Evolutionary conservation across 768 basidiomycete species (phyloP).

Genomic region (Pluteus cervinus): DNA sequence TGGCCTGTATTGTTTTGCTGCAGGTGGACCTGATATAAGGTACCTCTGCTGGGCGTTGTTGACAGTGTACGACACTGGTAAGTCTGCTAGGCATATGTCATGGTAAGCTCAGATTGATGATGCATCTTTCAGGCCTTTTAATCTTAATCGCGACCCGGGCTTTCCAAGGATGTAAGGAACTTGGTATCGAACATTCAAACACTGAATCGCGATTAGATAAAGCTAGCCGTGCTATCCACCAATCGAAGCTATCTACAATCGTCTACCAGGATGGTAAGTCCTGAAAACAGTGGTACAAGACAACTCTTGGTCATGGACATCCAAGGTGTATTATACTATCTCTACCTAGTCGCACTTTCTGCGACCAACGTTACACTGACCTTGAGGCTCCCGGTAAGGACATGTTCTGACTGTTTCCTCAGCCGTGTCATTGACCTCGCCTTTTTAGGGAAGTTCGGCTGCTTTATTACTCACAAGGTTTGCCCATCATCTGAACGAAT

Average conservation of each 20-base stretch:
- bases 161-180: background rate
- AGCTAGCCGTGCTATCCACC: background rate
- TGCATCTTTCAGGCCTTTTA: background rate
- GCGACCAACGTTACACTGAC: no score
- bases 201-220: background rate
- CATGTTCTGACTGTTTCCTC: no score
- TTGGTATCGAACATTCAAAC: no score
- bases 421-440: no score
- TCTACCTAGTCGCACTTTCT: no score
- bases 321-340: constrained; percentile 3
- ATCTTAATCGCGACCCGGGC: constrained; percentile 1
- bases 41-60: background rate
- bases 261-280: constrained; percentile 6
- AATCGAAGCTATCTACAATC: background rate
- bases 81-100: background rate
- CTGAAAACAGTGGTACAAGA: background rate
- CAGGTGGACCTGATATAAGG: background rate
- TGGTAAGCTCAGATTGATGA: background rate
- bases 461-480: no score
- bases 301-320: background rate
- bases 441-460: no score
- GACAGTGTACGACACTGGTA: constrained; percentile 2
- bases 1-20: background rate
- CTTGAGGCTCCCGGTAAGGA: no score
- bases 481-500: no score